phyloP scores from a whole-genome alignment of 495 filamentous ascomycete species.

The Parmelia sp. region DNA sequence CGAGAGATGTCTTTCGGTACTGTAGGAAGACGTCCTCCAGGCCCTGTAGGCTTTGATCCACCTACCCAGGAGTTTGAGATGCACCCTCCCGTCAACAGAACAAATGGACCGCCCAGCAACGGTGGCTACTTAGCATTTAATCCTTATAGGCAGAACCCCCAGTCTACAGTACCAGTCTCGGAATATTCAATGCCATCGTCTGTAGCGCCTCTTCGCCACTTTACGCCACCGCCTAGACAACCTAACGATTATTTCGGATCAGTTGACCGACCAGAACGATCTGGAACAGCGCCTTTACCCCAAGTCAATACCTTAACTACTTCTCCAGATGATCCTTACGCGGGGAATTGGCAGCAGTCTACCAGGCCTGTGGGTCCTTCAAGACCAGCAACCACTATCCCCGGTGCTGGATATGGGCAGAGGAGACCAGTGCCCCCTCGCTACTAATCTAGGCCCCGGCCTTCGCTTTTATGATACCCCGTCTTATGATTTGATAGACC shows the following conservation, averaged over 20 bases:
- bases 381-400: slow-evolving; percentile 24
- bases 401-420: slow-evolving; percentile 2
- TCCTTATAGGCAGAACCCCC: slow-evolving; percentile 19
- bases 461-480: neutral
- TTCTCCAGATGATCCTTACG: slow-evolving; percentile 12
- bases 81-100: slow-evolving; percentile 17
- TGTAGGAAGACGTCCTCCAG: slow-evolving; percentile 6
- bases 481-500: neutral
- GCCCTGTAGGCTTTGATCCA: slow-evolving; percentile 7
- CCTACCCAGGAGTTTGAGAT: slow-evolving; percentile 26
- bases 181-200: neutral
- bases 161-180: neutral
- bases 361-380: slow-evolving; percentile 10
- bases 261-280: slow-evolving; percentile 8
- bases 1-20: slow-evolving; percentile 7
- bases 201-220: slow-evolving; percentile 10
- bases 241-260: slow-evolving; percentile 21
- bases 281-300: slow-evolving; percentile 25
- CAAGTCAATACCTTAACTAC: slow-evolving; percentile 10
- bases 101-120: slow-evolving; percentile 16
- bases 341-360: slow-evolving; percentile 14
- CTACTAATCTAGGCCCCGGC: neutral
- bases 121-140: slow-evolving; percentile 34
- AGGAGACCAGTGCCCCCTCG: slow-evolving; percentile 16
- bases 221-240: slow-evolving; percentile 8